A percentile compares a stretch with the other conserved stretches of the same genome.
Evolutionary conservation across 2,329 filamentous ascomycete species (phyloP).

Genomic region (Aaosphaeria pasadenensis): DNA sequence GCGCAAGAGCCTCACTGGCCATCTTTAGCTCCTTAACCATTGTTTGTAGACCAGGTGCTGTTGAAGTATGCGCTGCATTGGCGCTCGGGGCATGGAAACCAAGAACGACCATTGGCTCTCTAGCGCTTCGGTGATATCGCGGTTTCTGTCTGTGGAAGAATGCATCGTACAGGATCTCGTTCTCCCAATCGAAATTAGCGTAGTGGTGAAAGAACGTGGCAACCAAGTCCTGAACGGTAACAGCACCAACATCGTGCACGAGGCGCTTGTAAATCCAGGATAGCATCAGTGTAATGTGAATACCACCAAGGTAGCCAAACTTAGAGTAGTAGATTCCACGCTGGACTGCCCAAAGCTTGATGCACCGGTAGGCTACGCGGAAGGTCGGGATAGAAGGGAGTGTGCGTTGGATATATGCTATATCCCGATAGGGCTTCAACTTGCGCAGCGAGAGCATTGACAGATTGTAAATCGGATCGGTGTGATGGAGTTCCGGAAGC

Average conservation of each 20-base stretch:
- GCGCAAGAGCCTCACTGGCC: conserved; percentile 42
- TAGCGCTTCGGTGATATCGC: conserved; percentile 52
- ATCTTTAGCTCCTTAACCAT: conserved; percentile 52
- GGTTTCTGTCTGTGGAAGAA: conserved; percentile 47
- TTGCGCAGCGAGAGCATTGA: conserved; percentile 57
- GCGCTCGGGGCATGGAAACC: conserved; percentile 61
- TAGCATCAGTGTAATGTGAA: conserved; percentile 63
- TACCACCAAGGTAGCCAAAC: conserved; percentile 64
- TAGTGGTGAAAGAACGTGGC: conserved; percentile 64
- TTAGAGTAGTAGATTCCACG: conserved; percentile 63
- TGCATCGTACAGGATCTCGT: conserved; percentile 56
- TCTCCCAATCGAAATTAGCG: conserved; percentile 58
- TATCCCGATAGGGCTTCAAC: conserved; percentile 62
- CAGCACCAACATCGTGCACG: conserved; percentile 17
- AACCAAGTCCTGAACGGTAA: conserved; percentile 53
- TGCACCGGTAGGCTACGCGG: conserved; percentile 55
- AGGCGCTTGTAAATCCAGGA: conserved; percentile 56
- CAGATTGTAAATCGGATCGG: conserved; percentile 55
- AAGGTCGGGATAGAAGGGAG: conserved; percentile 60
- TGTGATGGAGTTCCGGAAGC: conserved; percentile 43
- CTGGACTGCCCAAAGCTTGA: conserved; percentile 61
- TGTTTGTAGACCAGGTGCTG: conserved; percentile 50
- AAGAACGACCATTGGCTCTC: conserved; percentile 62
- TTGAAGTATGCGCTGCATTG: conserved; percentile 58
- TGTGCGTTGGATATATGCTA: conserved; percentile 58